Evolutionary conservation across 805 yeast genomes (phyloP).

Genomic region (Clavispora carvajalis): DNA sequence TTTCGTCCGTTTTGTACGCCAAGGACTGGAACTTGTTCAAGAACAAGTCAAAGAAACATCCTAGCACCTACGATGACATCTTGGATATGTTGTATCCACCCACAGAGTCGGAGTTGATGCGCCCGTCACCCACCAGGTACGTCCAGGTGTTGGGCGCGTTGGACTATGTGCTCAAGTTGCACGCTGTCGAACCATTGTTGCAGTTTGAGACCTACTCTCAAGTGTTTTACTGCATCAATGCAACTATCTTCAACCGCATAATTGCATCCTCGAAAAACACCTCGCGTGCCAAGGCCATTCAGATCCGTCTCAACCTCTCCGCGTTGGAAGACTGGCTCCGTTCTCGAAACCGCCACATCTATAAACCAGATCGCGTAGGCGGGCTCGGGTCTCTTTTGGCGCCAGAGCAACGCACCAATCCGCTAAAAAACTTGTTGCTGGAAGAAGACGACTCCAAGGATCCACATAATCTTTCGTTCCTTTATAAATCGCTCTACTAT

Average conservation of each 20-base stretch:
- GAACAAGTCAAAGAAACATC: slow-evolving; percentile 34
- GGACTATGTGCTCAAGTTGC: slow-evolving; percentile 76
- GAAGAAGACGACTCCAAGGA: slow-evolving; percentile 21
- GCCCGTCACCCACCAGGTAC: slow-evolving; percentile 83
- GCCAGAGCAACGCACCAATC: background rate
- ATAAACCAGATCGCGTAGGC: slow-evolving; percentile 28
- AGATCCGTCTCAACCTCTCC: slow-evolving; percentile 80
- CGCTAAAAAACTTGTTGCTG: slow-evolving; percentile 21
- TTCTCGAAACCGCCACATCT: slow-evolving; percentile 49
- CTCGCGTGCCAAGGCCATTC: slow-evolving; percentile 82
- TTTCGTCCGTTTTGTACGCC: slow-evolving; percentile 69
- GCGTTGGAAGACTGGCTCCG: slow-evolving; percentile 92
- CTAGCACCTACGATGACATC: slow-evolving; percentile 65
- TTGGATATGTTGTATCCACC: slow-evolving; percentile 81
- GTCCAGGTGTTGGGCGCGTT: slow-evolving; percentile 87
- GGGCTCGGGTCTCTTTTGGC: slow-evolving; percentile 19
- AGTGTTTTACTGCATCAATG: slow-evolving; percentile 73
- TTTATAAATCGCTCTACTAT: slow-evolving; percentile 58
- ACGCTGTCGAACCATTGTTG: slow-evolving; percentile 73
- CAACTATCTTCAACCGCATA: slow-evolving; percentile 67
- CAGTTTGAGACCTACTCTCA: slow-evolving; percentile 73
- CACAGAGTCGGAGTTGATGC: slow-evolving; percentile 67
- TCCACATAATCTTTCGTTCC: slow-evolving; percentile 50
- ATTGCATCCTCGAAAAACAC: slow-evolving; percentile 63
- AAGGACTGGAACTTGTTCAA: slow-evolving; percentile 56